Percentiles rank a stretch among this genome's conserved stretches.
Evolutionary conservation across 2,329 filamentous ascomycete species (phyloP).

Genomic region (Colletotrichum nymphaeae): DNA sequence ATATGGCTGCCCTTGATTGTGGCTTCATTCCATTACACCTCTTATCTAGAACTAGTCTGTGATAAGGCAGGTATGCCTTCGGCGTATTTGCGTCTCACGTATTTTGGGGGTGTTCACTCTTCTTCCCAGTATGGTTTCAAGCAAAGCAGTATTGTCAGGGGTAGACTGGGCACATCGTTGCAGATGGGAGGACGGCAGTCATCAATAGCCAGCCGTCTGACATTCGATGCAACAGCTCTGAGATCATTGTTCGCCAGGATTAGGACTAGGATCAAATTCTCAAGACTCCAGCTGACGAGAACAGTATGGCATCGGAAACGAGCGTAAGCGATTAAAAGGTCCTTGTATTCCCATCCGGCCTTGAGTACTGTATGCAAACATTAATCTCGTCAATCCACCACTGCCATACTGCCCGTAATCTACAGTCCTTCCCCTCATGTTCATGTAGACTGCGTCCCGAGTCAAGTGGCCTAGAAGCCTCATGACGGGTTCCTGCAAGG

Average conservation of each 20-base stretch:
- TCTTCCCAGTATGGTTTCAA: accelerated
- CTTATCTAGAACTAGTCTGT: background rate
- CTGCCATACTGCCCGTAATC: conserved; percentile 2
- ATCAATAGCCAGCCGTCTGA: background rate
- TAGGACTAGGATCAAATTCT: background rate
- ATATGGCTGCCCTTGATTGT: background rate
- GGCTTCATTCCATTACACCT: background rate
- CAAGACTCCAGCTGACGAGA: background rate
- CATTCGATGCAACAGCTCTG: background rate
- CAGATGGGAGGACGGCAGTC: background rate
- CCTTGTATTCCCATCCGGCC: conserved; percentile 13
- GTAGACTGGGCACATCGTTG: background rate
- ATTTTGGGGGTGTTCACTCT: background rate
- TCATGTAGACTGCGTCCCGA: background rate
- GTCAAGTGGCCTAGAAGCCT: conserved; percentile 4
- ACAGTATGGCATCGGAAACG: background rate
- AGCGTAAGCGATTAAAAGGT: conserved; percentile 8
- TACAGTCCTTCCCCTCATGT: conserved; percentile 2
- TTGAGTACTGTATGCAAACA: conserved; percentile 16
- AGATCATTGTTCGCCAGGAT: background rate
- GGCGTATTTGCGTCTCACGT: background rate
- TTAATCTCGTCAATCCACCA: conserved; percentile 20
- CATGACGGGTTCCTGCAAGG: background rate
- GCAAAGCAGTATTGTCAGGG: no score
- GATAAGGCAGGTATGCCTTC: background rate